These are phyloP conservation scores for Penicillium canescens DNA, from an alignment of 495 filamentous ascomycete species.

Conservation along the genomic window DNA sequence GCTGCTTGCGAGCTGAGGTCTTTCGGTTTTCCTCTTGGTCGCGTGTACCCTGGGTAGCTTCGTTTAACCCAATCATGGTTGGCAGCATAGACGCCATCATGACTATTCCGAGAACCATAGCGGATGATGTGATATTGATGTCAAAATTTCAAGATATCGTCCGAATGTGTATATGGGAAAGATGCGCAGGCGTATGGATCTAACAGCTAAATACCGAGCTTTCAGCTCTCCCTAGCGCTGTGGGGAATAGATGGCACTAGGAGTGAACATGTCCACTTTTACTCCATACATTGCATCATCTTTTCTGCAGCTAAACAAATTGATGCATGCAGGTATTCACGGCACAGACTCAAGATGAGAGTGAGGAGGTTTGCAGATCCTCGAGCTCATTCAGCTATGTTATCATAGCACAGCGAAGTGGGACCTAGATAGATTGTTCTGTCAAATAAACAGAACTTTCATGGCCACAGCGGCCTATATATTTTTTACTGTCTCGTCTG, in stretches of 20 bases:
- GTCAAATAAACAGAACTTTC: not conserved
- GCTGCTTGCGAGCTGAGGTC: constrained; percentile 21
- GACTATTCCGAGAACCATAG: constrained; percentile 27
- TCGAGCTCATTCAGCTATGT: not conserved
- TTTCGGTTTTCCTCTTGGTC: constrained; percentile 25
- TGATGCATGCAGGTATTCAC: not conserved
- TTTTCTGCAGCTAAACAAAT: constrained; percentile 16
- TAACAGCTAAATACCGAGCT: constrained; percentile 19
- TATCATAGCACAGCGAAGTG: not conserved
- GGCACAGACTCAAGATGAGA: constrained; percentile 7
- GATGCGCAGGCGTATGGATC: not conserved
- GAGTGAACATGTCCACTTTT: constrained; percentile 9
- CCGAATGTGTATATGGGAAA: not conserved
- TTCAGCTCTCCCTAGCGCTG: constrained; percentile 4
- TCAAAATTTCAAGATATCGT: not conserved
- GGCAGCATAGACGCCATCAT: constrained; percentile 37
- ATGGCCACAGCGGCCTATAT: not conserved
- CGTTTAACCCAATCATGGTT: constrained; percentile 30
- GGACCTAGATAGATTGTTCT: not conserved
- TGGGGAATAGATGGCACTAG: constrained; percentile 6
- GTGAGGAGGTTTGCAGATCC: constrained; percentile 12
- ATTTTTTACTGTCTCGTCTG: not conserved
- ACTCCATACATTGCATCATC: constrained; percentile 17
- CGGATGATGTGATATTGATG: not conserved
- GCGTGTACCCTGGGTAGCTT: constrained; percentile 21